These are phyloP conservation scores for Ochetophila trinervis DNA, from an alignment of 306 rosid species.

Conservation along the genomic window DNA sequence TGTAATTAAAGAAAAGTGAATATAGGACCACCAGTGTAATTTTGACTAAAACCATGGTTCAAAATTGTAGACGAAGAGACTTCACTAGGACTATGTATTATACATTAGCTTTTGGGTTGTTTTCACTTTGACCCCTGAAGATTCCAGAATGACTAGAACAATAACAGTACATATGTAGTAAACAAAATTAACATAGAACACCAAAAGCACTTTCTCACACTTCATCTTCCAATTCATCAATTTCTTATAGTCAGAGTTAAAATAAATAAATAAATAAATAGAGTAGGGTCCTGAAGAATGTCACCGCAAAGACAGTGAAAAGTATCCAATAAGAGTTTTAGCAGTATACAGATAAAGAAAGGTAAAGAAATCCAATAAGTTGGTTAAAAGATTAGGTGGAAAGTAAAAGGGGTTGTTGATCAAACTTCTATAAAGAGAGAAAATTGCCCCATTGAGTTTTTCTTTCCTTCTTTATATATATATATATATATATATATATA, in stretches of 20 bases:
- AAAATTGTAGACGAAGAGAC: neutral
- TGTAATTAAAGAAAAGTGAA: neutral
- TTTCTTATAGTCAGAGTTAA: constrained; percentile 2
- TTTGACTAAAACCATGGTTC: neutral
- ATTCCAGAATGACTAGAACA: constrained; percentile 19
- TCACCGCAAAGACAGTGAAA: constrained; percentile 14
- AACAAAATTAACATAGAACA: neutral
- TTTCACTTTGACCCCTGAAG: constrained; percentile 23
- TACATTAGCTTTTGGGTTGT: neutral
- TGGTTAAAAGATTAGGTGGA: constrained; percentile 46
- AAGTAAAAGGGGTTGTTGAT: constrained; percentile 49
- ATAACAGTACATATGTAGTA: constrained; percentile 7
- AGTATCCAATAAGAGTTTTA: constrained; percentile 26
- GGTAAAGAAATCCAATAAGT: constrained; percentile 27
- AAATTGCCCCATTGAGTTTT: too few species aligned
- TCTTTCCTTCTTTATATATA: too few species aligned
- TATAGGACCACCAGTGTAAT: neutral
- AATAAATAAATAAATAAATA: constrained; percentile 4
- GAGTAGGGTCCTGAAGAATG: constrained; percentile 24
- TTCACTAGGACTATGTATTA: neutral
- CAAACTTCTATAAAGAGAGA: constrained; percentile 31
- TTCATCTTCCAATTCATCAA: neutral
- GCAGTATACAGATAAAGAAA: neutral
- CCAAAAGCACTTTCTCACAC: neutral
- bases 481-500: too few species aligned